These are phyloP conservation scores for Nakaseomyces glabratus DNA, from an alignment of 1,139 yeast species.

Conservation along the genomic window DNA sequence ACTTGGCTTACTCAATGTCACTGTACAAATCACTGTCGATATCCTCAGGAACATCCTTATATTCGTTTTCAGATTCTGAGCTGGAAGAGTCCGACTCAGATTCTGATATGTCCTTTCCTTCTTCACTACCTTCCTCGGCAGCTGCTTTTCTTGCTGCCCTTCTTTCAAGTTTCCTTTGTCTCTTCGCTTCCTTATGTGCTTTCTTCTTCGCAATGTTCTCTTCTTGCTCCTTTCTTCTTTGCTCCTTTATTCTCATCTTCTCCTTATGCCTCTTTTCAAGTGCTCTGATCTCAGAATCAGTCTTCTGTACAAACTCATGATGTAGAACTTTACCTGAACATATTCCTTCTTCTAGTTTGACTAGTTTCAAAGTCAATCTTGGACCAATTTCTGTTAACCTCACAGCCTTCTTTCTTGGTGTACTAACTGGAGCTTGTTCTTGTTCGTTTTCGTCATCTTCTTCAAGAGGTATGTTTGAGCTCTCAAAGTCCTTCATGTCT, in stretches of 20 bases:
- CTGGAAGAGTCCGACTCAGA: slow-evolving; percentile 2
- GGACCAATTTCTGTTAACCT: slow-evolving; percentile 94
- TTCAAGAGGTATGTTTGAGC: slow-evolving; percentile 13
- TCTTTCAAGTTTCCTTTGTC: slow-evolving; percentile 60
- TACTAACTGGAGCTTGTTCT: slow-evolving; percentile 13
- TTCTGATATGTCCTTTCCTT: slow-evolving; percentile 17
- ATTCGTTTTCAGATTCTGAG: slow-evolving; percentile 21
- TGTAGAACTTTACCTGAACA: slow-evolving; percentile 79
- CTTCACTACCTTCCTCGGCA: slow-evolving; percentile 23
- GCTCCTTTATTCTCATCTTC: slow-evolving; percentile 53
- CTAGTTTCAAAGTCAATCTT: slow-evolving; percentile 61
- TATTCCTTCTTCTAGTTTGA: slow-evolving; percentile 89
- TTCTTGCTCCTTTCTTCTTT: slow-evolving; percentile 70
- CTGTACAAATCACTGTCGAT: slow-evolving; percentile 37
- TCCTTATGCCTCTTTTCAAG: slow-evolving; percentile 62
- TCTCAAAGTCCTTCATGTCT: slow-evolving; percentile 8
- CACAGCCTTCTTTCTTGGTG: slow-evolving; percentile 67
- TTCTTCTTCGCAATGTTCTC: slow-evolving; percentile 71
- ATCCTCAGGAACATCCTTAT: slow-evolving; percentile 36
- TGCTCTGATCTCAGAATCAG: slow-evolving; percentile 48
- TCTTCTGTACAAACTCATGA: slow-evolving; percentile 61
- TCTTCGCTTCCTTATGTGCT: slow-evolving; percentile 63
- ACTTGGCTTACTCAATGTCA: slow-evolving; percentile 24
- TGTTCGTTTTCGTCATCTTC: slow-evolving; percentile 3
- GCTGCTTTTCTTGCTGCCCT: slow-evolving; percentile 35